A percentile compares a stretch with the other conserved stretches of the same genome.
Conservation (phyloP, 225 moss, liverwort and hornwort species). For the Ulota crispa region DNA sequence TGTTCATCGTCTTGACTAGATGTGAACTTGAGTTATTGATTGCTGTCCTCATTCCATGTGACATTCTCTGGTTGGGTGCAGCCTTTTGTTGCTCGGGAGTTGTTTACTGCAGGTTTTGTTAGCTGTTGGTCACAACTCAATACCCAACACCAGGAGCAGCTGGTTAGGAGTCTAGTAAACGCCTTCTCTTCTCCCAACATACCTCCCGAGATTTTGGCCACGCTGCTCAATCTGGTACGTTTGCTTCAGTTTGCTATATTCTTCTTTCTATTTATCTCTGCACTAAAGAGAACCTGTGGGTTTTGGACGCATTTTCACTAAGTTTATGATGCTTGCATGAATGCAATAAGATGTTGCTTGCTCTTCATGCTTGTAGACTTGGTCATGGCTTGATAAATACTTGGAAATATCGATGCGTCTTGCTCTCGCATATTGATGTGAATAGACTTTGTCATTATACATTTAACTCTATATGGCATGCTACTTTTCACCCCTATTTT, state of each 20-base stretch:
- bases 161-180: slow-evolving; percentile 90
- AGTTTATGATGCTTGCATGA: not conserved
- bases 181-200: slow-evolving; percentile 98
- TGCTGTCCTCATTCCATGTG: not conserved
- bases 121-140: slow-evolving; percentile 98
- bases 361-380: not conserved
- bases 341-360: not conserved
- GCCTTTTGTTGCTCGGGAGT: slow-evolving; percentile 93
- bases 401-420: not conserved
- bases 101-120: slow-evolving; percentile 97
- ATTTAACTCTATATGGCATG: slow-evolving; percentile 5
- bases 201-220: slow-evolving; percentile 94
- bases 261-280: not conserved
- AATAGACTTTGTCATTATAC: not conserved
- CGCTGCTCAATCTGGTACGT: slow-evolving; percentile 88
- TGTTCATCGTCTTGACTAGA: not conserved
- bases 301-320: slow-evolving; percentile 2
- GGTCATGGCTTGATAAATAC: not conserved
- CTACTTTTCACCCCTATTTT: not conserved
- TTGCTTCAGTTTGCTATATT: not conserved
- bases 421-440: not conserved
- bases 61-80: slow-evolving; percentile 37
- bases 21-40: not conserved
- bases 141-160: slow-evolving; percentile 74
- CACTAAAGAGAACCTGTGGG: not conserved